Base-by-base conservation (phyloP, 2,329 filamentous ascomycete genomes). In the Neofusicoccum kwambonambiense region DNA sequence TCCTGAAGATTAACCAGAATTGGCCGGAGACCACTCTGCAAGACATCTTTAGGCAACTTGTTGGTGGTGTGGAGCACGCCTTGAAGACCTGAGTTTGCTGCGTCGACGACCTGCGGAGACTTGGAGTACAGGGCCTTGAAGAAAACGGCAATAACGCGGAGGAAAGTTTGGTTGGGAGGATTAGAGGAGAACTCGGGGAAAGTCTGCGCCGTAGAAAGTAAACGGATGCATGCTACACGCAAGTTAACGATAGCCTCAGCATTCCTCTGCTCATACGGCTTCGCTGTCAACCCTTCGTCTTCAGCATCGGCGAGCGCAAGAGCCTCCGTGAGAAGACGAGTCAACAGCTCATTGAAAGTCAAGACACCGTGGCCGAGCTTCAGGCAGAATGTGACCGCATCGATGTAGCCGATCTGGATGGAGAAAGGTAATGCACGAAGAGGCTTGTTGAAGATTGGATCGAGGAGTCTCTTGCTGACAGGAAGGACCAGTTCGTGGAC, bases 1-100 rank as follows among this genome's bases (percentile, higher is more conserved):
- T 99, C 95, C 69, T 97, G 94, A 3, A 99, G 85, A 74, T 96
- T 99, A 74, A 96, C 93, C 41, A 99, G 80, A n/a, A 99, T 96
- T 0, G 95, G 95, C 5, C 94, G 88, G 42, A 99, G 84, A 2
- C 96, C 95, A 71, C 93, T 94, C 74, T 99, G 96, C 1, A 99
- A 84, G 8, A 99, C 81, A 70, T 99, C 95, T 75, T 98, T 98
- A 0, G 96, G 95, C 31, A 99, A 79, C 75, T 98, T 97, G 71
- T 91, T 92, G 0, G 91, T 96, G 64, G 95, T 90, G 2, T 90
- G 89, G 5, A 99, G 84, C 8, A 98, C 93, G 27, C 91, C 90
- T 71, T 92, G 93, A 65, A 99, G 78, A 3, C 94, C 94, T 67
- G 92, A 89, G 73, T 97, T 97, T 6, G 96, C 95, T 4, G 95